Conservation (phyloP, 202 grass and related monocot genomes). For the Zizania palustris region DNA sequence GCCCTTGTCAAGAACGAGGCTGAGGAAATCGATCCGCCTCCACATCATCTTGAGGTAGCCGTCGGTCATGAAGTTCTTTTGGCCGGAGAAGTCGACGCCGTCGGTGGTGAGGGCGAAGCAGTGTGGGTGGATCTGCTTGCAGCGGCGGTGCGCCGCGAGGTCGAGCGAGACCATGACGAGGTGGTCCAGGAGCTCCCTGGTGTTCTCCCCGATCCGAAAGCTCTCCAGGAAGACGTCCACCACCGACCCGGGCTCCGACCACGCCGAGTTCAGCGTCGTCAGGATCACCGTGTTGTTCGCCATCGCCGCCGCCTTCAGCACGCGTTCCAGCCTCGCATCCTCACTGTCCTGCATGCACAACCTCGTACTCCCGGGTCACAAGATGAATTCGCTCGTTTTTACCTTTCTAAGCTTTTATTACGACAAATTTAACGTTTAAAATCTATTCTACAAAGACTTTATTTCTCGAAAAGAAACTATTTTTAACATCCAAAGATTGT, state of each 20-base stretch:
- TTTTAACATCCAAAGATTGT: too few relatives aligned
- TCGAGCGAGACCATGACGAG: constrained; percentile 68
- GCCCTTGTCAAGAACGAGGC: constrained; percentile 65
- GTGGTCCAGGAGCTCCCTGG: constrained; percentile 57
- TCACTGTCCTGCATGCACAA: constrained; percentile 47
- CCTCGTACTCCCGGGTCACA: too few relatives aligned
- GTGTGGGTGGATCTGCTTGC: constrained; percentile 53
- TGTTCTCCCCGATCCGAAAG: constrained; percentile 57
- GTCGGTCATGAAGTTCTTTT: constrained; percentile 71
- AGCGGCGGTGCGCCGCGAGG: constrained; percentile 46
- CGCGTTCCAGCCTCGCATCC: constrained; percentile 51
- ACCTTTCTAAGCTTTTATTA: too few relatives aligned
- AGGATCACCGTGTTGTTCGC: constrained; percentile 68
- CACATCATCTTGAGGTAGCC: constrained; percentile 84
- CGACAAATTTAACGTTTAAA: too few relatives aligned
- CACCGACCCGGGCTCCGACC: constrained; percentile 65
- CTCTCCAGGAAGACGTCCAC: constrained; percentile 75
- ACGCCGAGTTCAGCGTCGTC: constrained; percentile 72
- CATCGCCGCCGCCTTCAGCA: constrained; percentile 60
- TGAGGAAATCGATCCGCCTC: constrained; percentile 68
- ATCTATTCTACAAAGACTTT: too few relatives aligned
- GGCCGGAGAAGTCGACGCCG: constrained; percentile 64
- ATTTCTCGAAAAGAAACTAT: too few relatives aligned
- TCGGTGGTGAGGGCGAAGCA: constrained; percentile 56
- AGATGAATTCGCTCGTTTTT: too few relatives aligned